phyloP scores from a whole-genome alignment of 805 yeast genomes.

The Cyberlindnera amylophila region DNA sequence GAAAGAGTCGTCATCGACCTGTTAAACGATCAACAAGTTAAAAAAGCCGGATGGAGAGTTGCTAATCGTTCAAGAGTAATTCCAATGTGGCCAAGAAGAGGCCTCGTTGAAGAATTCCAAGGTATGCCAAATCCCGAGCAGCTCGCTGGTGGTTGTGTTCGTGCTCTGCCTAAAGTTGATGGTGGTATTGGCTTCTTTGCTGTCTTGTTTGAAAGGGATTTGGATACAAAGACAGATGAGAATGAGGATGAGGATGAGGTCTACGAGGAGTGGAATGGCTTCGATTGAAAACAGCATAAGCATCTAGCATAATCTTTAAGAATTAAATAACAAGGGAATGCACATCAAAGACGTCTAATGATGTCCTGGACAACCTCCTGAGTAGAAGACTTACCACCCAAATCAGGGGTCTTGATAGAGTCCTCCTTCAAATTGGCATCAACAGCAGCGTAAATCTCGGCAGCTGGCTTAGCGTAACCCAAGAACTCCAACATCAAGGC shows the following conservation, averaged over 20 bases:
- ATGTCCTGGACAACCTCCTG: slow-evolving; percentile 85
- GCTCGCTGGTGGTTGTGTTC: slow-evolving; percentile 80
- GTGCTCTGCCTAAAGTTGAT: slow-evolving; percentile 81
- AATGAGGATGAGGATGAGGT: slow-evolving; percentile 3
- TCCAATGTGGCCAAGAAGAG: slow-evolving; percentile 86
- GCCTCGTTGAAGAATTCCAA: slow-evolving; percentile 63
- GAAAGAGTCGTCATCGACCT: slow-evolving; percentile 86
- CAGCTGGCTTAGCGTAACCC: slow-evolving; percentile 88
- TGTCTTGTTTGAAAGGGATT: slow-evolving; percentile 70
- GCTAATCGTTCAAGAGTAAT: slow-evolving; percentile 56
- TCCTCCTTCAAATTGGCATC: slow-evolving; percentile 87
- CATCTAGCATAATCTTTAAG: slow-evolving; percentile 3
- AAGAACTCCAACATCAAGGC: slow-evolving; percentile 96
- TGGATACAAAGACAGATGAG: slow-evolving; percentile 12
- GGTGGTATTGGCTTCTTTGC: slow-evolving; percentile 99
- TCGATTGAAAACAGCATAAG: slow-evolving; percentile 19
- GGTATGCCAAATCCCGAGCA: slow-evolving; percentile 44
- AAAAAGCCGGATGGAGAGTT: slow-evolving; percentile 71
- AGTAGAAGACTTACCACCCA: slow-evolving; percentile 88
- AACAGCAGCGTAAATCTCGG: slow-evolving; percentile 88
- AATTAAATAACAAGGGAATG: background rate
- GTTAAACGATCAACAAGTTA: slow-evolving; percentile 61
- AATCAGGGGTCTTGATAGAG: slow-evolving; percentile 78
- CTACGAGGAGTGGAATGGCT: slow-evolving; percentile 36
- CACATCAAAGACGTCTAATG: slow-evolving; percentile 34